Conservation (phyloP, 495 filamentous ascomycete species). For the Aspergillus baeticus region DNA sequence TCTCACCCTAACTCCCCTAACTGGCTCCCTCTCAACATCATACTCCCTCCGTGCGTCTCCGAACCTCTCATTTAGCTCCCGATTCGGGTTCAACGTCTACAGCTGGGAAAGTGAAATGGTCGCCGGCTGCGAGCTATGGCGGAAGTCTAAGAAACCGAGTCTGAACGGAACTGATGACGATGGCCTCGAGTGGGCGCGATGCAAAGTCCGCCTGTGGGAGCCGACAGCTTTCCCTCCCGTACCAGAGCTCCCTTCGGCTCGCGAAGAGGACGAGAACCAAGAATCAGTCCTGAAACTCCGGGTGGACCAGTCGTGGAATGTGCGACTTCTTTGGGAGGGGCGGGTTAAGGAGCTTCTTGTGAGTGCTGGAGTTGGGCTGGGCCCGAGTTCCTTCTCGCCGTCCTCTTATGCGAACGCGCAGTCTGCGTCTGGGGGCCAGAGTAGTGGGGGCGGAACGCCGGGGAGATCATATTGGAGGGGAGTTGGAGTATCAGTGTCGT, state of each 20-base stretch:
- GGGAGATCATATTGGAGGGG: slow-evolving; percentile 58
- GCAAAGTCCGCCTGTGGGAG: slow-evolving; percentile 36
- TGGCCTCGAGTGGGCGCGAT: slow-evolving; percentile 44
- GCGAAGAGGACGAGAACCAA: slow-evolving; percentile 58
- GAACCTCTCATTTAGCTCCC: slow-evolving; percentile 78
- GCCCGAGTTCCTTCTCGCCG: slow-evolving; percentile 44
- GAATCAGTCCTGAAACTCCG: slow-evolving; percentile 88
- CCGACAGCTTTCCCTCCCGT: slow-evolving; percentile 21
- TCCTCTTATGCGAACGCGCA: slow-evolving; percentile 28
- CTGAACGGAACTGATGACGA: slow-evolving; percentile 32
- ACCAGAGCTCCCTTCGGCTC: slow-evolving; percentile 19
- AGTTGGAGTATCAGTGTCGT: slow-evolving; percentile 85
- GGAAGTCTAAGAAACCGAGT: slow-evolving; percentile 42
- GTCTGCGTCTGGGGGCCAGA: slow-evolving; percentile 38
- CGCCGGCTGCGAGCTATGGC: slow-evolving; percentile 88
- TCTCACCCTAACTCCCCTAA: slow-evolving; percentile 84
- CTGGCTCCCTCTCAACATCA: slow-evolving; percentile 84
- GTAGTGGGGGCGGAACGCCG: slow-evolving; percentile 65
- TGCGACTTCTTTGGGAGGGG: slow-evolving; percentile 92
- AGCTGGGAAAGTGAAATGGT: slow-evolving; percentile 94
- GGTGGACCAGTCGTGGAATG: slow-evolving; percentile 78
- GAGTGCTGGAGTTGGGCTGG: slow-evolving; percentile 78
- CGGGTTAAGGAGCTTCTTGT: slow-evolving; percentile 90
- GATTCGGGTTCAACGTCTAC: slow-evolving; percentile 96
- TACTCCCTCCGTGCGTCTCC: slow-evolving; percentile 85